These are phyloP conservation scores for Blepharisma undulans DNA, from an alignment of 169 alveolate genomes.

Conservation along the genomic window DNA sequence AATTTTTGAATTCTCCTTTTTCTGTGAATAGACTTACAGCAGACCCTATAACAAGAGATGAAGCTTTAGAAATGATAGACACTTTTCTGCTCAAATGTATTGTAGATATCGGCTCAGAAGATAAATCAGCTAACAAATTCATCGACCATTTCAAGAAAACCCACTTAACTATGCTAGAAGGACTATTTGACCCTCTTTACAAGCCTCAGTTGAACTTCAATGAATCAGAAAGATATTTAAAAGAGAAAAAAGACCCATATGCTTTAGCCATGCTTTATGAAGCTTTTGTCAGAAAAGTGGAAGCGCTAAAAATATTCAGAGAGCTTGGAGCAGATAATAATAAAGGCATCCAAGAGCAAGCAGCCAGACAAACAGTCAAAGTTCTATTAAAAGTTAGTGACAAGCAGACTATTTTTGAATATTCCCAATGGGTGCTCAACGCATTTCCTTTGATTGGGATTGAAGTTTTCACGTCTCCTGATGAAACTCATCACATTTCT, in stretches of 20 bases:
- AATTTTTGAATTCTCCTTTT: background rate
- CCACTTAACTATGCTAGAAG: background rate
- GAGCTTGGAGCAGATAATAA: background rate
- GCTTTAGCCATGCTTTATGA: conserved; percentile 40
- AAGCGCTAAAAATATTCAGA: conserved; percentile 24
- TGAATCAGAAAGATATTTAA: conserved; percentile 17
- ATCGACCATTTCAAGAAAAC: background rate
- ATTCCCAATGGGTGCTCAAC: conserved; percentile 16
- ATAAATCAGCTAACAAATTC: background rate
- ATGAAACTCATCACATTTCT: background rate
- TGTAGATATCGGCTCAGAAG: background rate
- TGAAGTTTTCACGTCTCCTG: conserved; percentile 30
- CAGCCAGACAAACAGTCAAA: conserved; percentile 19
- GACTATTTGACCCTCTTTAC: conserved; percentile 35
- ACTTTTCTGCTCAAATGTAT: conserved; percentile 33
- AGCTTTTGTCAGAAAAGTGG: conserved; percentile 21
- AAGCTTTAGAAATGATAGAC: conserved; percentile 15
- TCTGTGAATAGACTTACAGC: background rate
- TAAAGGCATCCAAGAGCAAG: background rate
- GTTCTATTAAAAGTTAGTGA: conserved; percentile 8
- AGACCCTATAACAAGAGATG: conserved; percentile 22
- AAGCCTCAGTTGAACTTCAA: conserved; percentile 16
- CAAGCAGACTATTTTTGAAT: conserved; percentile 3
- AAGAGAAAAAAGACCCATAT: conserved; percentile 10
- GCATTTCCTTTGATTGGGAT: conserved; percentile 19